Conservation (phyloP, 257 asterid genomes). For the Forsythia viridissima region DNA sequence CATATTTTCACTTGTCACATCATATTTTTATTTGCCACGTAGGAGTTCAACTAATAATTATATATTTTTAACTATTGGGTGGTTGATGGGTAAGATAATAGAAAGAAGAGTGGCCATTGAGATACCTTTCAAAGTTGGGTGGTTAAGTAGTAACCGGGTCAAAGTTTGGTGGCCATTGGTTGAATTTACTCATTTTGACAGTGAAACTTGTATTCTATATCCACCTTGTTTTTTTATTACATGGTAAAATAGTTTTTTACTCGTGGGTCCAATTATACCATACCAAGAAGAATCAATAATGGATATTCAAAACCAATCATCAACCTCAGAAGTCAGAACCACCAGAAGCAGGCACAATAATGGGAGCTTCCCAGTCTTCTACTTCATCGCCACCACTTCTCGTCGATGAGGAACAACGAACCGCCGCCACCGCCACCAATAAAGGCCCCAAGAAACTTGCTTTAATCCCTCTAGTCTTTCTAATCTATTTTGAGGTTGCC, state of each 20-base stretch:
- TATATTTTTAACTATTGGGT: no score
- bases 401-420: conserved; percentile 22
- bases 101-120: no score
- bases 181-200: no score
- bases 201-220: no score
- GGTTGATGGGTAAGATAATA: no score
- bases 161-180: no score
- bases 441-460: conserved; percentile 40
- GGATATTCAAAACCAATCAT: background rate
- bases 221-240: no score
- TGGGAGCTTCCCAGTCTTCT: conserved; percentile 15
- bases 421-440: conserved; percentile 6
- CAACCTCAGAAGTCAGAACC: background rate
- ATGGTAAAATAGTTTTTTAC: background rate
- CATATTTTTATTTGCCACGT: no score
- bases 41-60: no score
- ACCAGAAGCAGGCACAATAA: background rate
- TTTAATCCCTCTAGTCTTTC: conserved; percentile 47
- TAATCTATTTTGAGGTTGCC: conserved; percentile 57
- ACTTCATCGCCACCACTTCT: conserved; percentile 24
- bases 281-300: background rate
- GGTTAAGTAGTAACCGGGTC: no score
- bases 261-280: background rate
- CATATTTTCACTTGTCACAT: no score
- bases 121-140: no score